A percentile compares a stretch with the other conserved stretches of the same genome.
Evolutionary conservation across 1,284 basidiomycete genomes (phyloP).

Genomic region (Puccinia triticina): DNA sequence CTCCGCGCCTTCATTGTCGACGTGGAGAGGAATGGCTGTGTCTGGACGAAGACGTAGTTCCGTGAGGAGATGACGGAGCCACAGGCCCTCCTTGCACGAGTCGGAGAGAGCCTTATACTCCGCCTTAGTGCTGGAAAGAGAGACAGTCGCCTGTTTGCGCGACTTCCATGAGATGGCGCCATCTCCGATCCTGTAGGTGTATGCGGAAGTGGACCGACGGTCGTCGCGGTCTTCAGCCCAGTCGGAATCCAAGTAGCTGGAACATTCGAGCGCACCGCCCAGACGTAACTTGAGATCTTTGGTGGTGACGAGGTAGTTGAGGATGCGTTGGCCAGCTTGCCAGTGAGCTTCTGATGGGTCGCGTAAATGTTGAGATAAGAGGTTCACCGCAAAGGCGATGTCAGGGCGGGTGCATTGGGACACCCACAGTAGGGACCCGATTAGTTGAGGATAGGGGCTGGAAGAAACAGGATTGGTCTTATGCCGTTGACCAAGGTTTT

Average conservation of each 20-base stretch:
- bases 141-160: conserved; percentile 6
- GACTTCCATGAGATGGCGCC: conserved; percentile 24
- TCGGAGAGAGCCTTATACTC: conserved; percentile 10
- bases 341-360: background rate
- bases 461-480: background rate
- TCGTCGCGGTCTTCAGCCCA: background rate
- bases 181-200: background rate
- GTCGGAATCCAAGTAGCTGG: background rate
- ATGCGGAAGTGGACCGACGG: background rate
- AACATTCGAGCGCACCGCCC: background rate
- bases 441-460: conserved; percentile 1
- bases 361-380: background rate
- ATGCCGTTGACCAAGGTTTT: background rate
- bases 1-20: conserved; percentile 61
- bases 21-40: too few species aligned
- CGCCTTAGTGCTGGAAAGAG: background rate
- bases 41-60: too few species aligned
- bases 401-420: too few species aligned
- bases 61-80: too few species aligned
- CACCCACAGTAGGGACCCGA: background rate
- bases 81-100: too few species aligned
- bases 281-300: too few species aligned
- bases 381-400: background rate
- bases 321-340: background rate
- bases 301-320: conserved; percentile 2